phyloP scores from a whole-genome alignment of 306 rosid species.

The Alnus rubra region DNA sequence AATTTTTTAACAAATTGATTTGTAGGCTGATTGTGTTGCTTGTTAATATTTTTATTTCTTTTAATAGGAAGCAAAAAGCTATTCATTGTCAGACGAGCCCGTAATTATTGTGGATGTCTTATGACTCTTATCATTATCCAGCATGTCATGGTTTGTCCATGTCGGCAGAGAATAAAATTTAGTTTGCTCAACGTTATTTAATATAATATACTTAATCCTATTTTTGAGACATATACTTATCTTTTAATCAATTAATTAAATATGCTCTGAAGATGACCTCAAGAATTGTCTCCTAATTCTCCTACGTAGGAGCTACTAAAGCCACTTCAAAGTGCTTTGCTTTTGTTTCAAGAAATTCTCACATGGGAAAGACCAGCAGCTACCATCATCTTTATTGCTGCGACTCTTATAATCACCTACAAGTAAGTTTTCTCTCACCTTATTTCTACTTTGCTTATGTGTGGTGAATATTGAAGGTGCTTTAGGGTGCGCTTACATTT shows the following conservation, averaged over 20 bases:
- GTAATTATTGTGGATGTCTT: too few relatives aligned
- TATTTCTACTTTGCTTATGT: background rate
- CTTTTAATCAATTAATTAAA: conserved; percentile 5
- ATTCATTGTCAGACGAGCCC: too few relatives aligned
- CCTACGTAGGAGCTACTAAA: conserved; percentile 66
- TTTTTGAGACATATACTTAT: conserved; percentile 15
- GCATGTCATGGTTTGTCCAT: background rate
- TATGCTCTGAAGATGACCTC: conserved; percentile 24
- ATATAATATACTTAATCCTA: conserved; percentile 3
- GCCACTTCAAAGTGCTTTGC: conserved; percentile 49
- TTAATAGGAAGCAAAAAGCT: too few relatives aligned
- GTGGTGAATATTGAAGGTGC: conserved; percentile 14
- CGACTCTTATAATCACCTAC: conserved; percentile 54
- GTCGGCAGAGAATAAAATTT: background rate
- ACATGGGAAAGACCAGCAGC: conserved; percentile 71
- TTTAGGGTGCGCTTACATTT: too few relatives aligned
- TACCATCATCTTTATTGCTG: conserved; percentile 48
- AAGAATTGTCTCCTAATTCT: conserved; percentile 14
- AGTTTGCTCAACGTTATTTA: background rate
- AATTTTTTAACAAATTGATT: too few relatives aligned
- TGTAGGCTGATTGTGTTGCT: too few relatives aligned
- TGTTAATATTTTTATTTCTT: too few relatives aligned
- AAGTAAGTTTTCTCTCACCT: conserved; percentile 43
- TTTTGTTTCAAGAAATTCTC: conserved; percentile 57
- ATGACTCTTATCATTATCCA: background rate